A percentile compares a stretch with the other conserved stretches of the same genome.
phyloP scores from a whole-genome alignment of 2,329 filamentous ascomycete species.

The Tolypocladium cylindrosporum region DNA sequence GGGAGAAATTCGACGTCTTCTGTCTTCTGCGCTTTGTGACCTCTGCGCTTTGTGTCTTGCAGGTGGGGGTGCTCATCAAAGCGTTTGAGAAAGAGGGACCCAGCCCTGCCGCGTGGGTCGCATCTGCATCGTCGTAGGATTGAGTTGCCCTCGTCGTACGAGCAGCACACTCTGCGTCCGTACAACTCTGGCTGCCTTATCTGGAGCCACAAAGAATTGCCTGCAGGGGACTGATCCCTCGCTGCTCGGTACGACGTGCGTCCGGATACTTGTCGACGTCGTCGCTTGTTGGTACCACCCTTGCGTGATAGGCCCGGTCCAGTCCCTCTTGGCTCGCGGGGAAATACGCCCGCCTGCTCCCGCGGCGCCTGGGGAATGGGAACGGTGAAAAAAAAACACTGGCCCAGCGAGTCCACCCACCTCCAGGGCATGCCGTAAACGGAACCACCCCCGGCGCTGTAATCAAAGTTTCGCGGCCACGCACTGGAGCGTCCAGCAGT shows the following conservation, averaged over 20 bases:
- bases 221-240: too few relatives aligned
- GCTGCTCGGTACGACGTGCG: not conserved
- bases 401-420: not conserved
- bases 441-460: constrained; percentile 2
- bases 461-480: constrained; percentile 3
- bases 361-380: constrained; percentile 3
- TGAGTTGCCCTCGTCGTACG: too few relatives aligned
- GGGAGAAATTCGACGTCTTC: not conserved
- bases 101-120: not conserved
- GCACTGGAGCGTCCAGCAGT: not conserved
- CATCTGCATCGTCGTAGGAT: not conserved
- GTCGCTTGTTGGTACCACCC: not conserved
- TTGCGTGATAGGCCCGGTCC: not conserved
- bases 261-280: not conserved
- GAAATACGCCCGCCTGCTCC: not conserved
- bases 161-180: too few relatives aligned
- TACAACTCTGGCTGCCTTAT: too few relatives aligned
- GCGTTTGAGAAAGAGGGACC: not conserved
- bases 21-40: not conserved
- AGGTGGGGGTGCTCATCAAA: not conserved
- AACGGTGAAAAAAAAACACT: not conserved
- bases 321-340: not conserved
- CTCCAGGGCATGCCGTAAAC: not conserved
- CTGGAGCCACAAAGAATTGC: too few relatives aligned
- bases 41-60: not conserved